Conservation (phyloP, 371 early-diverging fungal genomes). For the Apophysomyces elegans region DNA sequence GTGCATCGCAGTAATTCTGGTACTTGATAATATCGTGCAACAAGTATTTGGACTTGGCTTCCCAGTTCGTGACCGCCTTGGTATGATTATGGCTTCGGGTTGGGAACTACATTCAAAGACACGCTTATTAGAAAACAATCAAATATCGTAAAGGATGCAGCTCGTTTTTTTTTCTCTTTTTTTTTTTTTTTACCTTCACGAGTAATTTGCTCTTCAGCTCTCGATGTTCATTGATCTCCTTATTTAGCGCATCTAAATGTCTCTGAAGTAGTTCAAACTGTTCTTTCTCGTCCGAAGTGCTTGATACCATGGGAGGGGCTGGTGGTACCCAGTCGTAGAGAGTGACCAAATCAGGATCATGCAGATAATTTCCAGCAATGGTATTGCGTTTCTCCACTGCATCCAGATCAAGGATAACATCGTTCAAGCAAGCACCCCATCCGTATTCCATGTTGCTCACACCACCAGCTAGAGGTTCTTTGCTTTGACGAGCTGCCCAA, state of each 20-base stretch:
- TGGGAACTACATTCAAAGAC: slow-evolving; percentile 39
- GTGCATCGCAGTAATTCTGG: slow-evolving; percentile 76
- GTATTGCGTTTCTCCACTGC: slow-evolving; percentile 22
- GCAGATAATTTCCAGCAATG: slow-evolving; percentile 23
- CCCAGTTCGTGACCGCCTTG: slow-evolving; percentile 85
- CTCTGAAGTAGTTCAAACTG: slow-evolving; percentile 32
- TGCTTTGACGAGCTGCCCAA: slow-evolving; percentile 89
- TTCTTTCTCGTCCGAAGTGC: slow-evolving; percentile 31
- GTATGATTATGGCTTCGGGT: slow-evolving; percentile 54
- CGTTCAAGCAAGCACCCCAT: slow-evolving; percentile 74
- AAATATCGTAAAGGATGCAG: not conserved
- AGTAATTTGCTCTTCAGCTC: slow-evolving; percentile 42
- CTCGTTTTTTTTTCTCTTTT: no score
- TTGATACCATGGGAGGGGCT: slow-evolving; percentile 39
- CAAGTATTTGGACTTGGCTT: slow-evolving; percentile 77
- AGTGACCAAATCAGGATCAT: slow-evolving; percentile 26
- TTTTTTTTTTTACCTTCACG: slow-evolving; percentile 23
- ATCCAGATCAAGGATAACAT: slow-evolving; percentile 35
- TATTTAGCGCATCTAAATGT: slow-evolving; percentile 33
- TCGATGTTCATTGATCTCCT: slow-evolving; percentile 45
- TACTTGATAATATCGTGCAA: slow-evolving; percentile 86
- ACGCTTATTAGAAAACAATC: slow-evolving; percentile 13
- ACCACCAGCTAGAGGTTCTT: slow-evolving; percentile 85
- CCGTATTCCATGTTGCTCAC: slow-evolving; percentile 90
- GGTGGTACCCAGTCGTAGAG: slow-evolving; percentile 44